Evolutionary conservation across 129 eudicot species (phyloP).

Genomic region (Flaveria ramosissima): DNA sequence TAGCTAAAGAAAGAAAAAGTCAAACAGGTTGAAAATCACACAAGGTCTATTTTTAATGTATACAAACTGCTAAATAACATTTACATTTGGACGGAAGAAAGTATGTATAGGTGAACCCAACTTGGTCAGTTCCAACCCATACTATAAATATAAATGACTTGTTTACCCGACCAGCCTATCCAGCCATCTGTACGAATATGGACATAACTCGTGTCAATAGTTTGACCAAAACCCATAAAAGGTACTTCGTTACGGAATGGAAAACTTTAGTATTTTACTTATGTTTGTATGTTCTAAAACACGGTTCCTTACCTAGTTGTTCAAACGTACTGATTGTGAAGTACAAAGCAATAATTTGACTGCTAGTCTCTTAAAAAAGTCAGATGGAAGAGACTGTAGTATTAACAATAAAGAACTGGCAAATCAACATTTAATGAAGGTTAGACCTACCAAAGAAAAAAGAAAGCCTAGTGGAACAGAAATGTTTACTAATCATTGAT

Average conservation of each 20-base stretch:
- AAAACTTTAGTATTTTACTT: neutral
- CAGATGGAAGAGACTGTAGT: neutral
- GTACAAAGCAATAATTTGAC: neutral
- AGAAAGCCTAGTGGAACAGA: too few species aligned
- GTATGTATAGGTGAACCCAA: neutral
- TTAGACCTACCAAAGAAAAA: neutral
- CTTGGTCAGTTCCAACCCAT: neutral
- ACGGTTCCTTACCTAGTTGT: neutral
- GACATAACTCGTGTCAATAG: neutral
- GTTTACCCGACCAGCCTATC: too few species aligned
- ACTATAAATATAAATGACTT: neutral
- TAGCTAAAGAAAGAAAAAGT: neutral
- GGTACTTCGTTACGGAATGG: neutral
- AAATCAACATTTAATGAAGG: slow-evolving; percentile 6
- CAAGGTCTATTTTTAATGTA: neutral
- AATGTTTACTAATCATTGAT: neutral
- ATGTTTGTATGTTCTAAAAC: neutral
- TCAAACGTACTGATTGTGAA: neutral
- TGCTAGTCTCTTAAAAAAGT: neutral
- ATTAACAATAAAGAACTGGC: slow-evolving; percentile 3
- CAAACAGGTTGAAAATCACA: neutral
- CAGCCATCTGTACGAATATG: too few species aligned
- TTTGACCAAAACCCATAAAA: neutral
- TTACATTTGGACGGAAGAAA: neutral
- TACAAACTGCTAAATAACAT: neutral